Conservation (phyloP, 768 basidiomycete species). For the Coprinellus micaceus region DNA sequence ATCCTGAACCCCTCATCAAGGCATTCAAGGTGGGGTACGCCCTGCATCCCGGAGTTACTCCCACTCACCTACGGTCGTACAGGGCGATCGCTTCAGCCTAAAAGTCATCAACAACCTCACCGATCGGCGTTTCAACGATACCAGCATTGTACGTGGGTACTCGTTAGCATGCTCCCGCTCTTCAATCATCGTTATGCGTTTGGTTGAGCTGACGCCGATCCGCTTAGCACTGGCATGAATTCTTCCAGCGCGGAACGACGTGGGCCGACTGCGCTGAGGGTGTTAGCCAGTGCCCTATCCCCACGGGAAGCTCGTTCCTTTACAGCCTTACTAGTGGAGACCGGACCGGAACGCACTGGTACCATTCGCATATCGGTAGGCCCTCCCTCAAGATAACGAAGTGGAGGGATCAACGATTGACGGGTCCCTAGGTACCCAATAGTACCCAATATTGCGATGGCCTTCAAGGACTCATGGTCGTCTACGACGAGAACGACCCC, state of each 20-base stretch:
- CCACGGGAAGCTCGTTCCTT: conserved; percentile 36
- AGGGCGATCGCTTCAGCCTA: conserved; percentile 36
- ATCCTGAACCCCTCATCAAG: conserved; percentile 28
- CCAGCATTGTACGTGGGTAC: conserved; percentile 26
- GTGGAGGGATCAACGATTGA: not conserved
- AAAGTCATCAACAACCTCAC: conserved; percentile 45
- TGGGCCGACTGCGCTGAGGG: conserved; percentile 42
- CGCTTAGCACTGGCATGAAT: conserved; percentile 53
- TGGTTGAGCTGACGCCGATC: too few species aligned
- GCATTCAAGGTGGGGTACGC: conserved; percentile 27
- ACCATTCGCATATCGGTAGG: conserved; percentile 31
- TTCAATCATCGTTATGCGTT: not conserved
- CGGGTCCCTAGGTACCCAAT: conserved; percentile 9
- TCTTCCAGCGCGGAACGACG: conserved; percentile 39
- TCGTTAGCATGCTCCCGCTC: not conserved
- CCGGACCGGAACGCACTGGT: conserved; percentile 34
- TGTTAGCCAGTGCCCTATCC: conserved; percentile 49
- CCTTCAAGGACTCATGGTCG: conserved; percentile 18
- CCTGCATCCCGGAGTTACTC: not conserved
- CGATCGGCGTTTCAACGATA: conserved; percentile 31
- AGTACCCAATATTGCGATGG: conserved; percentile 28
- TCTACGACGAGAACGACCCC: conserved; percentile 21
- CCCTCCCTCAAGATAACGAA: not conserved
- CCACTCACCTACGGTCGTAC: too few species aligned
- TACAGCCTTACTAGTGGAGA: conserved; percentile 33